phyloP scores from a whole-genome alignment of 768 basidiomycete genomes.

The Gautieria morchelliformis region DNA sequence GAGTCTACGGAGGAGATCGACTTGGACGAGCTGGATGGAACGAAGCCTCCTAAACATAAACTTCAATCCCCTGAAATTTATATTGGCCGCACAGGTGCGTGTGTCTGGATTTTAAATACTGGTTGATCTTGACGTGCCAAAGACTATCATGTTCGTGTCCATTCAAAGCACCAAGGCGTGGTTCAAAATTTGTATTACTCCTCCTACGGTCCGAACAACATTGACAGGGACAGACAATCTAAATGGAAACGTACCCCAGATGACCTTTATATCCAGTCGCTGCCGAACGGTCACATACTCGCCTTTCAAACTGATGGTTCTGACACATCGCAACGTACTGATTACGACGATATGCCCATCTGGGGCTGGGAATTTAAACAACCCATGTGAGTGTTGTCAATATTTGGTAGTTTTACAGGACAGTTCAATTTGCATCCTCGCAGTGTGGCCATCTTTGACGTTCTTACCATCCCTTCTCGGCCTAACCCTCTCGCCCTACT shows the following conservation, averaged over 20 bases:
- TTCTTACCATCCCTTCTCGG: slow-evolving; percentile 39
- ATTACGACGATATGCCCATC: slow-evolving; percentile 28
- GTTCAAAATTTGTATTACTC: slow-evolving; percentile 85
- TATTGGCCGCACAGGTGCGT: slow-evolving; percentile 54
- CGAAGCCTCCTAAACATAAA: slow-evolving; percentile 24
- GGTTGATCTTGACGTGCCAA: slow-evolving; percentile 15
- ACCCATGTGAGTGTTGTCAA: slow-evolving; percentile 49
- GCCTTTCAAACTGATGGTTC: slow-evolving; percentile 38
- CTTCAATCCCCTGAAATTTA: slow-evolving; percentile 36
- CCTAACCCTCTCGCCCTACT: slow-evolving; percentile 71
- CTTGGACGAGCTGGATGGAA: slow-evolving; percentile 52
- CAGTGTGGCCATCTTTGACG: slow-evolving; percentile 80
- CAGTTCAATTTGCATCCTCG: not conserved
- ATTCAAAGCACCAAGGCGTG: slow-evolving; percentile 39
- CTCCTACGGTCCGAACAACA: slow-evolving; percentile 86
- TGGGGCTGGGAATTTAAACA: slow-evolving; percentile 54
- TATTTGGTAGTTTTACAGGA: not conserved
- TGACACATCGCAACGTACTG: slow-evolving; percentile 15
- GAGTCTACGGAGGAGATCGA: slow-evolving; percentile 36
- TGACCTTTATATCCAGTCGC: slow-evolving; percentile 68
- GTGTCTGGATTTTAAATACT: slow-evolving; percentile 14
- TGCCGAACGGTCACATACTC: slow-evolving; percentile 70
- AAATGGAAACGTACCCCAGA: slow-evolving; percentile 72
- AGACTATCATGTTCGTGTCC: slow-evolving; percentile 90
- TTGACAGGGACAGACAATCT: slow-evolving; percentile 63